Evolutionary conservation across 768 basidiomycete species (phyloP).

Genomic region (Pleurotus salmoneostramineus): DNA sequence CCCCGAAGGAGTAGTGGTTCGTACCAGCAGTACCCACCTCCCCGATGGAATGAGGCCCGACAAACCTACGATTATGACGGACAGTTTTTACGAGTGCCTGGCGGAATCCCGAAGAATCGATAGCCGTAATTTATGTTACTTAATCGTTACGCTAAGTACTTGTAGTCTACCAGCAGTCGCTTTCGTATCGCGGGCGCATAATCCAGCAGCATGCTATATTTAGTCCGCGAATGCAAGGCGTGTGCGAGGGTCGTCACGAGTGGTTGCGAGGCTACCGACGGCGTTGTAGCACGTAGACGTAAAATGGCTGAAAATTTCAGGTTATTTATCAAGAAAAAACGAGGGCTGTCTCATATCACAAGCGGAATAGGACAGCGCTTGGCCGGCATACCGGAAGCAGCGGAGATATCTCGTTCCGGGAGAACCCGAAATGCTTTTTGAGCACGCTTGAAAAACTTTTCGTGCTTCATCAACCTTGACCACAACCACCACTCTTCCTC

Average conservation of each 20-base stretch:
- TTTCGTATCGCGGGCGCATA: too few species aligned
- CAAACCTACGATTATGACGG: not conserved
- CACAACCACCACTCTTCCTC: constrained; percentile 52
- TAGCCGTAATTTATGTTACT: constrained; percentile 6
- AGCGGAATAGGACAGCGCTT: constrained; percentile 2
- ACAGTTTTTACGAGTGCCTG: constrained; percentile 1
- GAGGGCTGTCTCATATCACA: not conserved
- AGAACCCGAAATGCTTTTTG: constrained; percentile 43
- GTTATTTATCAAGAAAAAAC: not conserved
- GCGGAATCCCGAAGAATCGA: constrained; percentile 6
- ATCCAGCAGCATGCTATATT: too few species aligned
- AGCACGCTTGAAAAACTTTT: constrained; percentile 44
- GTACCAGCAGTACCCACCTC: not conserved
- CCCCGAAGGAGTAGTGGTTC: too few species aligned
- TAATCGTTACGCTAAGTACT: not conserved
- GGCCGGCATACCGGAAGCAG: constrained; percentile 19
- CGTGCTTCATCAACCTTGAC: constrained; percentile 36
- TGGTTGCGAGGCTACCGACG: too few species aligned
- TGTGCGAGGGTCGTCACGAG: too few species aligned
- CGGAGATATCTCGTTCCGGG: constrained; percentile 47
- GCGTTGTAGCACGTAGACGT: too few species aligned
- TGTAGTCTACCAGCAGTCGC: too few species aligned
- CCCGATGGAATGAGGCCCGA: not conserved
- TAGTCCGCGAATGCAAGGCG: too few species aligned
- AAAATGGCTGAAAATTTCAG: too few species aligned